Evolutionary conservation across 2,329 filamentous ascomycete species (phyloP).

Genomic region (Trichoderma harzianum): DNA sequence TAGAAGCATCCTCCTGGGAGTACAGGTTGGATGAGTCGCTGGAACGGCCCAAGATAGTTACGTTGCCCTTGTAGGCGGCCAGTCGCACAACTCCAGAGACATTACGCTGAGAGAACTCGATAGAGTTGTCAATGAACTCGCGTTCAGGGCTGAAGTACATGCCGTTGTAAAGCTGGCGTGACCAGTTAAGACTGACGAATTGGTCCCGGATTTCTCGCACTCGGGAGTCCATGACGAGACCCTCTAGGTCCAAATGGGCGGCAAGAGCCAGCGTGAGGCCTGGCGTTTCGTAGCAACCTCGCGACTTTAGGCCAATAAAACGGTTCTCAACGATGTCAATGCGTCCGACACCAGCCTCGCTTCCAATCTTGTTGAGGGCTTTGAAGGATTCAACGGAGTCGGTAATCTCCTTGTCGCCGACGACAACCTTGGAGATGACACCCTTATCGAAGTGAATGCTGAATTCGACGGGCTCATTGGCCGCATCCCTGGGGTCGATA

Average conservation of each 20-base stretch:
- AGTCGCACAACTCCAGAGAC: constrained; percentile 33
- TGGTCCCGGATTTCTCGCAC: not conserved
- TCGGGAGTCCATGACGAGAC: constrained; percentile 52
- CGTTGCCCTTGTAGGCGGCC: constrained; percentile 46
- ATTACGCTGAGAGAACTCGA: constrained; percentile 53
- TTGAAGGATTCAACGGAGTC: not conserved
- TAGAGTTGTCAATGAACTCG: constrained; percentile 48
- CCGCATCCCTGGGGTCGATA: not conserved
- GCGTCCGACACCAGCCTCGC: not conserved
- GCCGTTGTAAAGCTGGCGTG: constrained; percentile 42
- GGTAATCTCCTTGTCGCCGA: not conserved
- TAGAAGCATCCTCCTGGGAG: constrained; percentile 46
- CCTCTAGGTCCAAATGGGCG: constrained; percentile 47
- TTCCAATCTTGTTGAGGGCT: not conserved
- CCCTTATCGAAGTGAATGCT: not conserved
- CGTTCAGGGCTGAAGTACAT: constrained; percentile 51
- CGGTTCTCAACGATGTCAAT: not conserved
- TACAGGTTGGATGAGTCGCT: constrained; percentile 49
- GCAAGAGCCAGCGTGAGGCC: not conserved
- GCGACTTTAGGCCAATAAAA: not conserved
- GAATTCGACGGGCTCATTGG: not conserved
- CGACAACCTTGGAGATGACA: not conserved
- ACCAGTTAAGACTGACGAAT: not conserved
- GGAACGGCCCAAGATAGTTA: constrained; percentile 45
- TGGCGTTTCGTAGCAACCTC: not conserved